A percentile compares a stretch with the other conserved stretches of the same genome.
These are phyloP conservation scores for Russula foetens DNA, from an alignment of 768 basidiomycete genomes.

Conservation along the genomic window DNA sequence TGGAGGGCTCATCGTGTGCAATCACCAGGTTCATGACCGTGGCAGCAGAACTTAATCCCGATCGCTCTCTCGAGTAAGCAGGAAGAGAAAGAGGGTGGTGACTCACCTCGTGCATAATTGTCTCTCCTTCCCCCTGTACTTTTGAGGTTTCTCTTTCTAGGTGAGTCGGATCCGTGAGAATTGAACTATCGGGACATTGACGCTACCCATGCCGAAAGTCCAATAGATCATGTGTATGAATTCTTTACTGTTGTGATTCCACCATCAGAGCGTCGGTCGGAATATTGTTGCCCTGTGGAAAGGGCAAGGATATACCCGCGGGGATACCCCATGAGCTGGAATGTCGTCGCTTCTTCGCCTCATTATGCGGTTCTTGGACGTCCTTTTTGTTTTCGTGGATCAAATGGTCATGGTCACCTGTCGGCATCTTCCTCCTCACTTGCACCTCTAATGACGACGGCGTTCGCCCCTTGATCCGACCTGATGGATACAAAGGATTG, in stretches of 20 bases:
- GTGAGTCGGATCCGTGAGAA: conserved; percentile 2
- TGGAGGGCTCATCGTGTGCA: neutral
- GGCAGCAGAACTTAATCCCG: conserved; percentile 35
- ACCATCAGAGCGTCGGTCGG: conserved; percentile 10
- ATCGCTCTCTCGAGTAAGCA: conserved; percentile 18
- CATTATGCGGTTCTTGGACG: conserved; percentile 13
- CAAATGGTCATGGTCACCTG: conserved; percentile 14
- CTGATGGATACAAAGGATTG: conserved; percentile 7
- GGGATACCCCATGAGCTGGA: conserved; percentile 12
- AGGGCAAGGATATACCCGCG: conserved; percentile 14
- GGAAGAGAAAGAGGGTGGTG: neutral
- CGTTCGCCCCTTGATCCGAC: conserved; percentile 15
- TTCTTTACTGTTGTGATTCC: neutral
- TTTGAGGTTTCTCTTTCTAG: neutral
- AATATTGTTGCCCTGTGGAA: conserved; percentile 4
- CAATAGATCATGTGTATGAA: conserved; percentile 9
- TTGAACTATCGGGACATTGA: conserved; percentile 4
- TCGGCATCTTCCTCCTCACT: conserved; percentile 14
- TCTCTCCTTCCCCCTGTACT: neutral
- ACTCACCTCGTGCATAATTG: neutral
- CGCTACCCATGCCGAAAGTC: neutral
- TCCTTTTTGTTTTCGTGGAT: conserved; percentile 16
- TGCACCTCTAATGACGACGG: conserved; percentile 6
- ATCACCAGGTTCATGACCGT: conserved; percentile 42
- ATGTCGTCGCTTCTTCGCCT: conserved; percentile 4